These are phyloP conservation scores for Talaromyces trachyspermus DNA, from an alignment of 495 filamentous ascomycete genomes.

Conservation along the genomic window DNA sequence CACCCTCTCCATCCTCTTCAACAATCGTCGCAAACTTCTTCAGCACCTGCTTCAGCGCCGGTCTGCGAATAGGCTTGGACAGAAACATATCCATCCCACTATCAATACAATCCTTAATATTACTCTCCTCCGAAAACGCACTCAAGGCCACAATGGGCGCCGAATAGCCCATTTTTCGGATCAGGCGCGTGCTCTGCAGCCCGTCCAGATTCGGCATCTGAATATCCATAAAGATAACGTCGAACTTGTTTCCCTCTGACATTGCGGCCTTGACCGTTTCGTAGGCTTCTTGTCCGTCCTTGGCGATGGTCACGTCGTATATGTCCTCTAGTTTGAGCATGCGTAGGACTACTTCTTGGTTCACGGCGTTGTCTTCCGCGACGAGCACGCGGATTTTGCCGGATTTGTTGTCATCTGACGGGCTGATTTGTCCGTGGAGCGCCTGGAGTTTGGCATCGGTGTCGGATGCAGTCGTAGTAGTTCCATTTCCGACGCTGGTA, in stretches of 20 bases:
- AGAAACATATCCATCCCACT: slow-evolving; percentile 68
- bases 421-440: slow-evolving; percentile 25
- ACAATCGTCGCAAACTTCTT: slow-evolving; percentile 56
- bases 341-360: slow-evolving; percentile 82
- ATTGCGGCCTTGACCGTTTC: slow-evolving; percentile 78
- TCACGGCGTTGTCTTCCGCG: slow-evolving; percentile 91
- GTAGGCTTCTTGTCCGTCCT: slow-evolving; percentile 84
- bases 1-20: slow-evolving; percentile 38
- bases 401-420: slow-evolving; percentile 48
- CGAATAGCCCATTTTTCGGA: slow-evolving; percentile 77
- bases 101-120: slow-evolving; percentile 76
- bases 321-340: slow-evolving; percentile 66
- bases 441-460: slow-evolving; percentile 25
- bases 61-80: slow-evolving; percentile 76
- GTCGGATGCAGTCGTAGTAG: slow-evolving; percentile 31
- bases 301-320: slow-evolving; percentile 70
- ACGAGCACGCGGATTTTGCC: slow-evolving; percentile 76
- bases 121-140: slow-evolving; percentile 84
- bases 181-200: slow-evolving; percentile 78
- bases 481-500: slow-evolving; percentile 32
- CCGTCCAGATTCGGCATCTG: slow-evolving; percentile 94
- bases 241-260: slow-evolving; percentile 61
- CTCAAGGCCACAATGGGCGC: slow-evolving; percentile 88
- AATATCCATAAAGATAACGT: slow-evolving; percentile 92
- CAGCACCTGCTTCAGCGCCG: slow-evolving; percentile 77